Conservation (phyloP, 768 basidiomycete species). For the Hericium coralloides region DNA sequence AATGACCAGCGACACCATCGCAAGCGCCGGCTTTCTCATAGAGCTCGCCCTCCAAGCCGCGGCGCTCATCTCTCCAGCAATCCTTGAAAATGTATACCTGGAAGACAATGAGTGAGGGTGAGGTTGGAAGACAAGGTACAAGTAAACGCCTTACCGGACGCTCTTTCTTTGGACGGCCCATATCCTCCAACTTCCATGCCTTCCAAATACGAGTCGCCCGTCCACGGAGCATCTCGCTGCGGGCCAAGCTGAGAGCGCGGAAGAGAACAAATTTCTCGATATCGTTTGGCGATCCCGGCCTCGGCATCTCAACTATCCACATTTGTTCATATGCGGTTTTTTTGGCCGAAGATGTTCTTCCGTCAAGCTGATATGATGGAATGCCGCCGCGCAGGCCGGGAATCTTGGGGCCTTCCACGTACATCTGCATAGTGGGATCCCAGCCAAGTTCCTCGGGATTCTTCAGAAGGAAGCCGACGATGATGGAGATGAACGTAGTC, state of each 20-base stretch:
- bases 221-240: neutral
- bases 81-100: neutral
- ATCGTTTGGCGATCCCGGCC: no score
- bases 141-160: neutral
- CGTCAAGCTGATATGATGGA: neutral
- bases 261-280: neutral
- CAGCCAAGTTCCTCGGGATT: neutral
- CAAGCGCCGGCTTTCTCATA: neutral
- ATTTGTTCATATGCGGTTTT: neutral
- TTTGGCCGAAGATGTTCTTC: neutral
- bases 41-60: neutral
- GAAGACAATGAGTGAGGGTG: no score
- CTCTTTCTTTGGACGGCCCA: neutral
- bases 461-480: neutral
- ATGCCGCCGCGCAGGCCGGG: neutral
- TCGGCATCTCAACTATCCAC: neutral
- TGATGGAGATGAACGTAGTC: neutral
- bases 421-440: neutral
- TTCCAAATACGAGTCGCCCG: neutral
- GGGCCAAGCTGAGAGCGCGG: neutral
- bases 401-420: neutral
- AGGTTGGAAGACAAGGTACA: neutral
- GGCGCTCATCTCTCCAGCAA: neutral
- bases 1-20: neutral
- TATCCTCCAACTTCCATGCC: neutral